Base-by-base conservation (phyloP, 139 green algal genomes). In the Coccomyxa sp. region DNA sequence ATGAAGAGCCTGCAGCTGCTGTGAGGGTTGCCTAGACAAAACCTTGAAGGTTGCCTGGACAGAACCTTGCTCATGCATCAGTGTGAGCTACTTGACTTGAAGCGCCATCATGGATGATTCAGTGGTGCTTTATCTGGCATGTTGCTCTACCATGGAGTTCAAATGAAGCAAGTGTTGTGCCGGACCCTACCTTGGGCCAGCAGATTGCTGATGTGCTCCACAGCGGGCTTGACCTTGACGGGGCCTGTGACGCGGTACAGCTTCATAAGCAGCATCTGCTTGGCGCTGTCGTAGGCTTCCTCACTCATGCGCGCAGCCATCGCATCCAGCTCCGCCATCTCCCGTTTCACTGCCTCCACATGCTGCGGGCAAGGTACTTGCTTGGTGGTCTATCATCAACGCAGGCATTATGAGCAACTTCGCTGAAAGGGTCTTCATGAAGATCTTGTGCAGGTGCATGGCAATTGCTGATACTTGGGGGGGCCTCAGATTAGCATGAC, bases 181-280 rank as follows among this genome's bases (percentile, higher is more conserved):
- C 13, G 13, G 59, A 28, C 14, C 23, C 77, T 67, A 31, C 77
- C 63, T n/a, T 75, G 57, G 0, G 85, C 85, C 77, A 92, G 83
- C 80, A 94, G 80, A 10, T 79, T 81, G 18, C 32, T 27, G 16
- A 94, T 13, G 59, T 93, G 89, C 38, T 80, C 82, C 27, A 38
- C 1, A 12, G 71, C 86, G 18, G 76, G 85, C 57, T 60, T 30
- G 0, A 84, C 78, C 79, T 94, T 94, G 81, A 86, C 87, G 12
- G 83, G 83, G 7, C 89, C 90, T 14, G 83, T 88, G 23, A 58
- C 75, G 78, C 76, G 74, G 67, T 83, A 82, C 13, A 84, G 77
- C 79, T 86, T 23, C 1, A 82, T 85, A 0, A 86, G 51, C 76
- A 90, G 80, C 17, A 18, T 17, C 82, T 81, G 76, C 17, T 31